These are phyloP conservation scores for Trypanosoma caninum DNA, from an alignment of 208 protist genomes.

Conservation along the genomic window DNA sequence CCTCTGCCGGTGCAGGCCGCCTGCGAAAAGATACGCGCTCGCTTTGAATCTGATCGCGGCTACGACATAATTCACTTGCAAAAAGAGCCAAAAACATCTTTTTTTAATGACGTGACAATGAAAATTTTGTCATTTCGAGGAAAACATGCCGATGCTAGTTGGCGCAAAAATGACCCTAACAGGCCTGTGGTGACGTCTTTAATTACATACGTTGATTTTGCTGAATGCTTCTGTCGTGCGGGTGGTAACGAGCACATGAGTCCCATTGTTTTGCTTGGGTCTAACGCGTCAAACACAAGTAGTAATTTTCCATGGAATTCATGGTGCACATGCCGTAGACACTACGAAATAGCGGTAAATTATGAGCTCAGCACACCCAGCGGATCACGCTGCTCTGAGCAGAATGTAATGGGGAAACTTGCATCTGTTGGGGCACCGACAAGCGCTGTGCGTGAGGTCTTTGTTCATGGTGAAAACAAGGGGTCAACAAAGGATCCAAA, in stretches of 20 bases:
- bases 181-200: slow-evolving; percentile 82
- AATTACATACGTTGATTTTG: slow-evolving; percentile 81
- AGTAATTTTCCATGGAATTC: slow-evolving; percentile 25
- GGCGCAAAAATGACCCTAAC: slow-evolving; percentile 80
- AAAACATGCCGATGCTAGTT: slow-evolving; percentile 71
- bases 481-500: slow-evolving; percentile 63
- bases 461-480: slow-evolving; percentile 71
- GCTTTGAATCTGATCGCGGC: slow-evolving; percentile 51
- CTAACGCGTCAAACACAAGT: not conserved
- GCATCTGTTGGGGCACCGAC: slow-evolving; percentile 75
- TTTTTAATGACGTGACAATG: slow-evolving; percentile 40
- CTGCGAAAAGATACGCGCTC: slow-evolving; percentile 64
- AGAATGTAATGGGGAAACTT: slow-evolving; percentile 86
- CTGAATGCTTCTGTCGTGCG: slow-evolving; percentile 46
- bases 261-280: not conserved
- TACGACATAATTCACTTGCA: slow-evolving; percentile 61
- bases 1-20: slow-evolving; percentile 55
- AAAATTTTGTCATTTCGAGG: slow-evolving; percentile 47
- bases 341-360: slow-evolving; percentile 77
- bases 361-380: slow-evolving; percentile 90
- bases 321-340: slow-evolving; percentile 75
- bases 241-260: not conserved
- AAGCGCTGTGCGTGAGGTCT: slow-evolving; percentile 75
- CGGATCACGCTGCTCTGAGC: slow-evolving; percentile 87
- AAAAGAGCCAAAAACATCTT: slow-evolving; percentile 47